These are phyloP conservation scores for Aureobasidium musti DNA, from an alignment of 2,329 filamentous ascomycete genomes.

Conservation along the genomic window DNA sequence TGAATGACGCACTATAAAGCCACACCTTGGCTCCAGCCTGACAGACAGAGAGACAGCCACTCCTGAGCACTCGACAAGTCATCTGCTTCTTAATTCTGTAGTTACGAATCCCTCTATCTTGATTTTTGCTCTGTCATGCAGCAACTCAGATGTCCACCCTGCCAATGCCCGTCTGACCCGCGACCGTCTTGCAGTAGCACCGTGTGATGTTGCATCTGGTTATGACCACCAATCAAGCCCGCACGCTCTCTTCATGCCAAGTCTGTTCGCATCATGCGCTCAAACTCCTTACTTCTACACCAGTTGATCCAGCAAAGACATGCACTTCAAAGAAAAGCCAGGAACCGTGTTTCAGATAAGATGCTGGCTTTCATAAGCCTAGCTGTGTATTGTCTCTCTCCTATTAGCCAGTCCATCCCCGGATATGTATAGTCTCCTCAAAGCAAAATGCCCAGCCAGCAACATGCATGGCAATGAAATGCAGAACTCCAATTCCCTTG, in stretches of 20 bases:
- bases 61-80: background rate
- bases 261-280: background rate
- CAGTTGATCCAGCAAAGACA: background rate
- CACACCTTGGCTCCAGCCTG: background rate
- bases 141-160: background rate
- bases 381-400: slow-evolving; percentile 4
- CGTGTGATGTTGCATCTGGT: background rate
- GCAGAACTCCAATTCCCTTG: background rate
- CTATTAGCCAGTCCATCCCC: slow-evolving; percentile 10
- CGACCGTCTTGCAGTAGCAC: slow-evolving; percentile 8
- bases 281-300: background rate
- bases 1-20: slow-evolving; percentile 14
- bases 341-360: background rate
- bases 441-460: slow-evolving; percentile 13
- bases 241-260: slow-evolving; percentile 22
- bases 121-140: background rate
- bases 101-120: background rate
- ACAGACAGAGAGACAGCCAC: slow-evolving; percentile 3
- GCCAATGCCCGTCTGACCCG: slow-evolving; percentile 4
- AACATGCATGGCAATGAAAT: background rate
- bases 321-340: background rate
- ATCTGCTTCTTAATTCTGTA: background rate
- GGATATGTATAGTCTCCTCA: slow-evolving; percentile 16
- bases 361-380: slow-evolving; percentile 5
- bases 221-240: slow-evolving; percentile 26